Evolutionary conservation across 73 alveolate species (phyloP).

Genomic region (Urostyla sp.): DNA sequence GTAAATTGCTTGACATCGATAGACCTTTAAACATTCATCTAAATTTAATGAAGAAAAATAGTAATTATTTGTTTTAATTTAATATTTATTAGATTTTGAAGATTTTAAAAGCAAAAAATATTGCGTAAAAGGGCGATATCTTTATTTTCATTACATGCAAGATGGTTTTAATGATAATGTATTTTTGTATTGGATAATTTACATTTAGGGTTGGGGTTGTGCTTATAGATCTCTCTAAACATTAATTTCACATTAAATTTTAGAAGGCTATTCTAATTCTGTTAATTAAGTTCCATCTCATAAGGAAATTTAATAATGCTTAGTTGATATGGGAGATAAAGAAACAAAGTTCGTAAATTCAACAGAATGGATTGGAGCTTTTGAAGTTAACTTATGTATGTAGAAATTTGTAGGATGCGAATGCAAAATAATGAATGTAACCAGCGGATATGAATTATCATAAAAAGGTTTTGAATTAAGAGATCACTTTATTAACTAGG

Average conservation of each 20-base stretch:
- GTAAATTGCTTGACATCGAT: slow-evolving; percentile 24
- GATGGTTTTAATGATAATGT: slow-evolving; percentile 91
- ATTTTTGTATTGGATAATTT: not conserved
- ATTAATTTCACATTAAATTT: slow-evolving; percentile 80
- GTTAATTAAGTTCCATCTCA: slow-evolving; percentile 72
- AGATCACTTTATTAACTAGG: slow-evolving; percentile 87
- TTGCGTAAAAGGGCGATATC: slow-evolving; percentile 85
- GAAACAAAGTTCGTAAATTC: slow-evolving; percentile 84
- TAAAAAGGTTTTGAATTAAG: slow-evolving; percentile 84
- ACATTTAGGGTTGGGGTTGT: slow-evolving; percentile 95
- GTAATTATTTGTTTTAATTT: not conserved
- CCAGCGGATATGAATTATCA: slow-evolving; percentile 72
- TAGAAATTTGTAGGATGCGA: slow-evolving; percentile 65
- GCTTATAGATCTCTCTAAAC: slow-evolving; percentile 94
- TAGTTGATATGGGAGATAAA: slow-evolving; percentile 94
- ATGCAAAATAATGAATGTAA: slow-evolving; percentile 84
- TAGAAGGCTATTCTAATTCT: slow-evolving; percentile 64
- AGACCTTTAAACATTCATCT: slow-evolving; percentile 46
- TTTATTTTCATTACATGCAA: slow-evolving; percentile 93
- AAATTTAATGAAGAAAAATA: slow-evolving; percentile 29
- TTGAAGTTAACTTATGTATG: slow-evolving; percentile 82
- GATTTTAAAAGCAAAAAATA: slow-evolving; percentile 8
- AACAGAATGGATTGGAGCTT: slow-evolving; percentile 95
- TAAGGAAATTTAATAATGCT: slow-evolving; percentile 83
- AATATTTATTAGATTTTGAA: slow-evolving; percentile 19